Conservation (phyloP, 75 land plant species). For the Adiantum capillusveneris region DNA sequence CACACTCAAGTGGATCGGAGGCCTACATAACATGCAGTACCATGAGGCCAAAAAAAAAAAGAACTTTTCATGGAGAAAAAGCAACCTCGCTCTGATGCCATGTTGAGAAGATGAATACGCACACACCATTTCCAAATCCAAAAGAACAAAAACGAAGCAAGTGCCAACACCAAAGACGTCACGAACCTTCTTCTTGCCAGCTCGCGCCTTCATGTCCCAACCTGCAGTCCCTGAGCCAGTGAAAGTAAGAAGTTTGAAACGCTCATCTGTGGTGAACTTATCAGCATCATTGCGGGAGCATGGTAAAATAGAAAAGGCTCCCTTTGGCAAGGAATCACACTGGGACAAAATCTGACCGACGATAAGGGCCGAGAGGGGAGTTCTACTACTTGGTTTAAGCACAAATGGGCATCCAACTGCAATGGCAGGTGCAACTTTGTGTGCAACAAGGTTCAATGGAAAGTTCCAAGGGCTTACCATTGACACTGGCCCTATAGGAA, state of each 20-base stretch:
- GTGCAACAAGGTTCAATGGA: constrained; percentile 34
- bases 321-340: constrained; percentile 25
- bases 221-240: constrained; percentile 37
- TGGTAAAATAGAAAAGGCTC: constrained; percentile 38
- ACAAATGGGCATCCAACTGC: constrained; percentile 43
- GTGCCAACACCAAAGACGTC: too few relatives aligned
- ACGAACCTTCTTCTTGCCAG: constrained; percentile 41
- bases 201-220: constrained; percentile 39
- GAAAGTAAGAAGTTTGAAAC: constrained; percentile 38
- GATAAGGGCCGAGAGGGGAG: constrained; percentile 31
- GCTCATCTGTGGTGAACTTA: constrained; percentile 31
- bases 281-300: constrained; percentile 29
- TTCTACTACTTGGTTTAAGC: constrained; percentile 35
- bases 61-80: too few relatives aligned
- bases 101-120: too few relatives aligned
- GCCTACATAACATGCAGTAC: too few relatives aligned
- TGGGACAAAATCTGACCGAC: constrained; percentile 29
- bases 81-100: too few relatives aligned
- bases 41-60: too few relatives aligned
- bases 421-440: constrained; percentile 39
- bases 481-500: constrained; percentile 36
- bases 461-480: constrained; percentile 48
- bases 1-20: too few relatives aligned
- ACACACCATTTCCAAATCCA: too few relatives aligned
- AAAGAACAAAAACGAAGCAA: too few relatives aligned